A percentile compares a stretch with the other conserved stretches of the same genome.
Evolutionary conservation across 371 early-diverging fungal species (phyloP).

Genomic region (Mortierella sp.): DNA sequence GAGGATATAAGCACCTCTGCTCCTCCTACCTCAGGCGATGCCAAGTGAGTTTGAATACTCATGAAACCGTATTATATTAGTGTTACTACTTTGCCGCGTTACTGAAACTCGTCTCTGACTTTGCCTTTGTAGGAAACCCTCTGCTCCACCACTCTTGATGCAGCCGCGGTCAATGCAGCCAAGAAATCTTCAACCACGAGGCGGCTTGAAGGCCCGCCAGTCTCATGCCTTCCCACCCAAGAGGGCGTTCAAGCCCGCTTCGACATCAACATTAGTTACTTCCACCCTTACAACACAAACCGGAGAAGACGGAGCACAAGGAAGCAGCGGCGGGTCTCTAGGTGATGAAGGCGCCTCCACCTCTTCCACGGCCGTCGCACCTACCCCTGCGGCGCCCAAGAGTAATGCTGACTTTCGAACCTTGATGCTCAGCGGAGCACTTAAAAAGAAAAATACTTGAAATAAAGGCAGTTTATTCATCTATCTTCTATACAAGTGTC

Average conservation of each 20-base stretch:
- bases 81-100: too few species aligned
- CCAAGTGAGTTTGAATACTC: not conserved
- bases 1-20: not conserved
- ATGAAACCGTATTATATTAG: not conserved
- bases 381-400: conserved; percentile 18
- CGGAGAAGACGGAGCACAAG: not conserved
- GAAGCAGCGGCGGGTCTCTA: not conserved
- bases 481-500: conserved; percentile 7
- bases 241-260: conserved; percentile 24
- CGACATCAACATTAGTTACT: not conserved
- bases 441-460: conserved; percentile 3
- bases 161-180: conserved; percentile 23
- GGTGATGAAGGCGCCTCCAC: not conserved
- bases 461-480: not conserved
- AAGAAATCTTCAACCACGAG: conserved; percentile 2
- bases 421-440: conserved; percentile 33
- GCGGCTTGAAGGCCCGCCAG: not conserved
- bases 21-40: not conserved
- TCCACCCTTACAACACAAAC: not conserved
- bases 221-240: not conserved
- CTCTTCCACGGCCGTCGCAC: not conserved
- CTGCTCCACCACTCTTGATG: conserved; percentile 20
- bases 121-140: conserved; percentile 6
- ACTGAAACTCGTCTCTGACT: not conserved
- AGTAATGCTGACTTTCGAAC: conserved; percentile 39